Evolutionary conservation across 2,329 filamentous ascomycete species (phyloP).

Genomic region (Aspergillus hortae): DNA sequence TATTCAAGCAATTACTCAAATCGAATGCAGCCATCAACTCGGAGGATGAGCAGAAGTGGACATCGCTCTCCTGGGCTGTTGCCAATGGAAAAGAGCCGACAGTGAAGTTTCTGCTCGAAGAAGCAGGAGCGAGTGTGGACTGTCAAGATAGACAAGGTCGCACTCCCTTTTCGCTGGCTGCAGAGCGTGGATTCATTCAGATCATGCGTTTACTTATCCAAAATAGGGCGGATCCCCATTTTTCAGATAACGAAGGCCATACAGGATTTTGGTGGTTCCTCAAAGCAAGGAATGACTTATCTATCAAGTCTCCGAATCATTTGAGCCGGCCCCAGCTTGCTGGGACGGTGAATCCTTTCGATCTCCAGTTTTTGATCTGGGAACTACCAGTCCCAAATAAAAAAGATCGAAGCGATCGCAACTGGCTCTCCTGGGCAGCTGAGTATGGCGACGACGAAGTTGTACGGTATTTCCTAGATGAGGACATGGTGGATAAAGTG

Average conservation of each 20-base stretch:
- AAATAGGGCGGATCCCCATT: background rate
- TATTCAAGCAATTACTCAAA: background rate
- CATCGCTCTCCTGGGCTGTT: background rate
- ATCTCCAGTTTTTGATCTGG: background rate
- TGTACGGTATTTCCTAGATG: background rate
- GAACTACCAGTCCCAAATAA: background rate
- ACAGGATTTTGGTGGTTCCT: background rate
- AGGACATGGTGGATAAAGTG: background rate
- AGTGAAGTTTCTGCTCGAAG: background rate
- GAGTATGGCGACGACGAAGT: background rate
- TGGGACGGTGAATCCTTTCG: background rate
- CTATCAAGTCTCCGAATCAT: background rate
- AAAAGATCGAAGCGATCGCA: background rate
- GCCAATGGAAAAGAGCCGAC: background rate
- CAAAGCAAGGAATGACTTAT: background rate
- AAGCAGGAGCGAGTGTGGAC: background rate
- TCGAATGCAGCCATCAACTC: background rate
- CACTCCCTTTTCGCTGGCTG: background rate
- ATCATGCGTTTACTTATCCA: slow-evolving; percentile 1
- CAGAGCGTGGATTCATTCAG: background rate
- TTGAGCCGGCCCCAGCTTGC: background rate
- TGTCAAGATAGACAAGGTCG: background rate
- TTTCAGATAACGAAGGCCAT: background rate
- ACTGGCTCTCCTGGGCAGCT: background rate
- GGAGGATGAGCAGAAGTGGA: background rate